phyloP scores from a whole-genome alignment of 768 basidiomycete species.

The Trametes gibbosa region DNA sequence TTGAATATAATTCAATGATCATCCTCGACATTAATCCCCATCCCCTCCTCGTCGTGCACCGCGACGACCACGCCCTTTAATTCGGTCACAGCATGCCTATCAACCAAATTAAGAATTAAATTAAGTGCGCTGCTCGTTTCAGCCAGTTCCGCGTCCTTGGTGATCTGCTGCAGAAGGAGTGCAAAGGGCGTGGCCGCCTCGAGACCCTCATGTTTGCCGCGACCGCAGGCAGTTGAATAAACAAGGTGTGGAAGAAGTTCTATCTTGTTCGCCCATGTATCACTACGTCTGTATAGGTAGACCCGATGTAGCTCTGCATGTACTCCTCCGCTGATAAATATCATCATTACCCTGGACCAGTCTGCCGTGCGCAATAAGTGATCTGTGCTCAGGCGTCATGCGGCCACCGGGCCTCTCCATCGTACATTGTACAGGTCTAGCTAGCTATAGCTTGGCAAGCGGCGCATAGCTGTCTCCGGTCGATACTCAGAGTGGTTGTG shows the following conservation, averaged over 20 bases:
- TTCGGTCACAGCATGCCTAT: too few relatives aligned
- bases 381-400: background rate
- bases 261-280: background rate
- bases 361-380: background rate
- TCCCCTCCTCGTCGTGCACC: too few relatives aligned
- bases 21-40: too few relatives aligned
- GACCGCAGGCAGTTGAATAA: slow-evolving; percentile 37
- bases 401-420: too few relatives aligned
- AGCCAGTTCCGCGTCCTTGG: slow-evolving; percentile 86
- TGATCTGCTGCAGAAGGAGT: slow-evolving; percentile 88
- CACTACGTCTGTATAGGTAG: background rate
- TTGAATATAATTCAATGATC: too few relatives aligned
- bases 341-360: background rate
- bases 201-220: slow-evolving; percentile 80
- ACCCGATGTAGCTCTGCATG: background rate
- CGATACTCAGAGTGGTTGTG: background rate
- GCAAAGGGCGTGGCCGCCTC: slow-evolving; percentile 81
- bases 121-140: too few relatives aligned
- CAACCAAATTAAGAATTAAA: too few relatives aligned
- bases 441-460: too few relatives aligned
- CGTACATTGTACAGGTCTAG: too few relatives aligned
- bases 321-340: background rate
- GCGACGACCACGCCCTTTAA: too few relatives aligned
- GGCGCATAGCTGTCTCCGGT: background rate
- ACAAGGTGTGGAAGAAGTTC: background rate